Percentiles rank a stretch among this genome's conserved stretches.
Evolutionary conservation across 768 basidiomycete genomes (phyloP).

Genomic region (Leccinum fibrillosum): DNA sequence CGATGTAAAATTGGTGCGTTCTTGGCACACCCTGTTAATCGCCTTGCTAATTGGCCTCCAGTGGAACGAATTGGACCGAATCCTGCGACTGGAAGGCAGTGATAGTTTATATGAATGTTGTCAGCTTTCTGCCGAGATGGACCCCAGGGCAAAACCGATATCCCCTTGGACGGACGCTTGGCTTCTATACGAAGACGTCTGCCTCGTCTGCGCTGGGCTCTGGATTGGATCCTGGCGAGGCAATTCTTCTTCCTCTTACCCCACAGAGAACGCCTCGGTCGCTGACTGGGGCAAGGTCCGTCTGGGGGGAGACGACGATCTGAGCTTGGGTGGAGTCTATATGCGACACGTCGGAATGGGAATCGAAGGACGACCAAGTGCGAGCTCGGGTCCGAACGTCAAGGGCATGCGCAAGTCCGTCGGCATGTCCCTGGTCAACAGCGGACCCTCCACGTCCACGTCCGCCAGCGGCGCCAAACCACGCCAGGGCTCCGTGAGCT

Average conservation of each 20-base stretch:
- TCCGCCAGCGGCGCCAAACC: slow-evolving; percentile 30
- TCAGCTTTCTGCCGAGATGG: slow-evolving; percentile 26
- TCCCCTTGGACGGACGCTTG: slow-evolving; percentile 70
- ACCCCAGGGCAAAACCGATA: slow-evolving; percentile 37
- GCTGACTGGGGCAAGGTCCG: slow-evolving; percentile 54
- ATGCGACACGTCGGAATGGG: slow-evolving; percentile 65
- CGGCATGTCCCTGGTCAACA: slow-evolving; percentile 47
- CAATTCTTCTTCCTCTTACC: slow-evolving; percentile 46
- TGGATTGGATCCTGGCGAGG: slow-evolving; percentile 70
- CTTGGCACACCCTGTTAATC: not conserved
- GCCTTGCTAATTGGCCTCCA: slow-evolving; percentile 21
- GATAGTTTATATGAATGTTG: slow-evolving; percentile 34
- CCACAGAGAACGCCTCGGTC: slow-evolving; percentile 43
- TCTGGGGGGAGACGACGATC: slow-evolving; percentile 67
- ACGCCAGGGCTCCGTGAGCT: slow-evolving; percentile 33
- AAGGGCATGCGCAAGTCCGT: slow-evolving; percentile 44
- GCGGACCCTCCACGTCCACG: slow-evolving; percentile 26
- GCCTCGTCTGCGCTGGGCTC: slow-evolving; percentile 76
- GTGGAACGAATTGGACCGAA: slow-evolving; percentile 79
- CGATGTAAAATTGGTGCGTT: slow-evolving; percentile 67
- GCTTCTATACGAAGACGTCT: slow-evolving; percentile 83
- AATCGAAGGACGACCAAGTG: slow-evolving; percentile 59
- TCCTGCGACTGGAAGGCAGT: slow-evolving; percentile 52
- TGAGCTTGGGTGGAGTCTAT: slow-evolving; percentile 39
- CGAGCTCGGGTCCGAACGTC: slow-evolving; percentile 23